phyloP scores from a whole-genome alignment of 768 basidiomycete genomes.

The Antrodiella citrinella region DNA sequence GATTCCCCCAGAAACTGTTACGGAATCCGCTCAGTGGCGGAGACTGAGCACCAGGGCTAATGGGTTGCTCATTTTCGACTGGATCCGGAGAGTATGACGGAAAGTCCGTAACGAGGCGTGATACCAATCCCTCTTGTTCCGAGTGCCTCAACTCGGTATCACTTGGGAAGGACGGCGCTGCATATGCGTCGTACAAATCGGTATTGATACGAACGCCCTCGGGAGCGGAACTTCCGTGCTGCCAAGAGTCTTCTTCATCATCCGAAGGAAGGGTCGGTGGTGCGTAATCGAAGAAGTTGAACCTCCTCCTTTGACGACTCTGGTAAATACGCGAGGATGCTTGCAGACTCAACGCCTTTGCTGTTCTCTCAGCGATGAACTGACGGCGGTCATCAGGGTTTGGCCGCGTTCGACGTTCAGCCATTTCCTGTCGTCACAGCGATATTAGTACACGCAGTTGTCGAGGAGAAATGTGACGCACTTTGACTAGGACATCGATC shows the following conservation, averaged over 20 bases:
- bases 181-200: constrained; percentile 59
- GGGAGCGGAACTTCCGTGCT: constrained; percentile 32
- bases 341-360: constrained; percentile 50
- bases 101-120: background rate
- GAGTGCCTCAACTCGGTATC: background rate
- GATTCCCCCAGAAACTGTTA: background rate
- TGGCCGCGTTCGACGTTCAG: constrained; percentile 57
- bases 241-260: constrained; percentile 63
- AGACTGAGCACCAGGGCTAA: constrained; percentile 12
- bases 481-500: constrained; percentile 73
- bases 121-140: background rate
- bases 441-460: background rate
- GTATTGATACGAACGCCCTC: constrained; percentile 54
- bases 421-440: constrained; percentile 50
- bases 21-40: constrained; percentile 1
- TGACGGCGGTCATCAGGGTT: constrained; percentile 45
- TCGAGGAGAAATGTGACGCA: constrained; percentile 25
- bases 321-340: constrained; percentile 51
- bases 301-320: constrained; percentile 13
- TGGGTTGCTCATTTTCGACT: constrained; percentile 1
- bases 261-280: constrained; percentile 31
- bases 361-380: constrained; percentile 56
- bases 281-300: constrained; percentile 18
- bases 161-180: background rate
- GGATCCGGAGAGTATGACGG: background rate